A percentile compares a stretch with the other conserved stretches of the same genome.
Conservation (phyloP, 257 asterid genomes). For the Rhazya stricta region DNA sequence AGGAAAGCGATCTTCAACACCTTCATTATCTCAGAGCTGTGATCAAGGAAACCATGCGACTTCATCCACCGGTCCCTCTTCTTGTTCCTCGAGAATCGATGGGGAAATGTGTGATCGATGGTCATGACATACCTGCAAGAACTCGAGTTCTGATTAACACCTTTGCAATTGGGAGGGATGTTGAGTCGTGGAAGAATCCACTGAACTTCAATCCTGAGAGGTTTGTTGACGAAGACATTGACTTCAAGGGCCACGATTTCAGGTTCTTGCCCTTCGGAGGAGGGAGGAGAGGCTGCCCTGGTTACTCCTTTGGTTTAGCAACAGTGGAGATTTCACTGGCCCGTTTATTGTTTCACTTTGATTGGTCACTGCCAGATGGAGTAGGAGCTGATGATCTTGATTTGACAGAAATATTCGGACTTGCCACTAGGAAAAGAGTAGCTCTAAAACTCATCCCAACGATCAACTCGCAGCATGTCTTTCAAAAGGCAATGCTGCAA, state of each 20-base stretch:
- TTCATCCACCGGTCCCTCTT: slow-evolving; percentile 35
- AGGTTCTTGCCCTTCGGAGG: slow-evolving; percentile 38
- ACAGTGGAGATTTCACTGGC: slow-evolving; percentile 31
- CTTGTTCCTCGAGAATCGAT: slow-evolving; percentile 37
- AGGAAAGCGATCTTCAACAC: slow-evolving; percentile 30
- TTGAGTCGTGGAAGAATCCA: slow-evolving; percentile 23
- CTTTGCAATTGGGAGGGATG: slow-evolving; percentile 33
- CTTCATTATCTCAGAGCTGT: slow-evolving; percentile 28
- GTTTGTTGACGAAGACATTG: slow-evolving; percentile 22
- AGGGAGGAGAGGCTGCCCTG: slow-evolving; percentile 41
- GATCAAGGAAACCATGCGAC: slow-evolving; percentile 33
- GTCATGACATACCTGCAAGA: slow-evolving; percentile 22
- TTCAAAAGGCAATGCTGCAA: not conserved
- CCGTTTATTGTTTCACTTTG: slow-evolving; percentile 26
- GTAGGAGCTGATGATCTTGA: slow-evolving; percentile 20
- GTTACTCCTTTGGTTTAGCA: slow-evolving; percentile 34
- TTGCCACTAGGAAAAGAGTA: slow-evolving; percentile 28
- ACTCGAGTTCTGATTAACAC: slow-evolving; percentile 30
- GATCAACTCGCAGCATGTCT: slow-evolving; percentile 3
- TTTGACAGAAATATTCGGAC: slow-evolving; percentile 29
- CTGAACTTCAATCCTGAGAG: slow-evolving; percentile 26
- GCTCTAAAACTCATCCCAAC: slow-evolving; percentile 30
- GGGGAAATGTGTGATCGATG: slow-evolving; percentile 22
- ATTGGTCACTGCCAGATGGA: slow-evolving; percentile 31
- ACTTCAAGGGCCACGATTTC: slow-evolving; percentile 30